Conservation (phyloP, 2,329 filamentous ascomycete genomes). For the Pseudohalonectria lignicola region DNA sequence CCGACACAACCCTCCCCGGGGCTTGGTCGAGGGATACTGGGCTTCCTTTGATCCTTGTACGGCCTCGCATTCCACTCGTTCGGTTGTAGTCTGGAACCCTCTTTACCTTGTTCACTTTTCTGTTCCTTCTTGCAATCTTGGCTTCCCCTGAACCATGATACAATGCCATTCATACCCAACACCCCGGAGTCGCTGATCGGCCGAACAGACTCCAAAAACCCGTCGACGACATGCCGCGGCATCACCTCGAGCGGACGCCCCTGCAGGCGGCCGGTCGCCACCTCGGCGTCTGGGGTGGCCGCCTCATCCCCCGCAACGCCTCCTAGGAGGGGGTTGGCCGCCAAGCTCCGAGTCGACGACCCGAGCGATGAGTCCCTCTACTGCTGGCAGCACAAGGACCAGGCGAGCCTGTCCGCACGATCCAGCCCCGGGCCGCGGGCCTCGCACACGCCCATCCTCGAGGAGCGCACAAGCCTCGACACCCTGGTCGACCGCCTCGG, state of each 20-base stretch:
- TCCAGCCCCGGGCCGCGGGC: conserved; percentile 32
- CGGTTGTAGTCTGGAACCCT: no score
- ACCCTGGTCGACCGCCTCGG: conserved; percentile 74
- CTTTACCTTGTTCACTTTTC: no score
- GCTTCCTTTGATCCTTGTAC: no score
- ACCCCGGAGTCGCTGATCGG: conserved; percentile 74
- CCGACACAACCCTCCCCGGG: no score
- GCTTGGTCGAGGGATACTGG: no score
- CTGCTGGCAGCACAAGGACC: conserved; percentile 94
- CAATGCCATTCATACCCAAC: conserved; percentile 58
- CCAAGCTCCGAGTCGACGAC: conserved; percentile 31
- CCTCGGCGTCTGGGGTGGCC: conserved; percentile 22
- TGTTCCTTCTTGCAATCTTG: no score
- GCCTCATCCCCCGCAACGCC: conserved; percentile 10
- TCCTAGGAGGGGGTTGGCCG: conserved; percentile 12
- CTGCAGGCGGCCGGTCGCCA: conserved; percentile 62
- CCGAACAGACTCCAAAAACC: conserved; percentile 76
- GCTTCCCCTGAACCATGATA: no score
- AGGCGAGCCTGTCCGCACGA: conserved; percentile 45
- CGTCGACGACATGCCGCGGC: conserved; percentile 75
- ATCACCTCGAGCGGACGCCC: conserved; percentile 73
- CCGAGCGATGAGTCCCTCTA: conserved; percentile 54
- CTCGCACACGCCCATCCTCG: conserved; percentile 40
- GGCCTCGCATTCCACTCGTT: no score
- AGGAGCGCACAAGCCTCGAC: conserved; percentile 69